Base-by-base conservation (phyloP, 75 land plant genomes). In the Pseudotsuga menziesii region DNA sequence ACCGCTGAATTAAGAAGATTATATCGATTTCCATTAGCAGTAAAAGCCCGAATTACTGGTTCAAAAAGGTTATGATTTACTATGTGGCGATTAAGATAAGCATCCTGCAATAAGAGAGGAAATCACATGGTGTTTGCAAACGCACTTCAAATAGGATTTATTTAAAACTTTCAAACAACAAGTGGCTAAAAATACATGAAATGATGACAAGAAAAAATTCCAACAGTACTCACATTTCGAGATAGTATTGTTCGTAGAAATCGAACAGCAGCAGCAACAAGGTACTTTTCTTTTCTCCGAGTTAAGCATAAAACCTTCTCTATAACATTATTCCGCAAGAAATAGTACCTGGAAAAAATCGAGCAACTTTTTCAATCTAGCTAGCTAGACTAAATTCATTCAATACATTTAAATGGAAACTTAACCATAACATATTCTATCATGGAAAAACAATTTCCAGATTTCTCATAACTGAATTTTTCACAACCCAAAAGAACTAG, bases 1-100 rank as follows among this genome's bases (percentile, higher is more conserved):
- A 96, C 88, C 25, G 92, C 94, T 57, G 99, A 96, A 62, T 96
- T 89, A 17, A 96, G 89, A 79, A 96, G 86, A 78, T 96, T 94
- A 76, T 96, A 96, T n/a, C 98, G 98, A 72, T 88, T 83, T 2
- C 99, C 99, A 82, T 96, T 96, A 29, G 78, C 89, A 82, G 88
- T 73, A 81, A 96, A 96, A n/a, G 81, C 99, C 62, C 87, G 93
- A 29, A 96, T 79, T 66, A 96, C 76, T 52, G 97, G 91, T 69
- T 91, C 93, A 64, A 96, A 83, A 76, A 90, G 81, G 79, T 92
- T 91, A 82, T 92, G 75, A 79, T 90, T 96, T 19, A 92, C 84
- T 39, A 96, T 56, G 71, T 94, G 90, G 55, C 92, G 89, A 39
- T 80, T 72, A 70, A 94, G 82, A 83, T 86, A 89, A n/a, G 92